Base-by-base conservation (phyloP, 2,329 filamentous ascomycete species). In the Ophiocordyceps camponoti-saundersi region DNA sequence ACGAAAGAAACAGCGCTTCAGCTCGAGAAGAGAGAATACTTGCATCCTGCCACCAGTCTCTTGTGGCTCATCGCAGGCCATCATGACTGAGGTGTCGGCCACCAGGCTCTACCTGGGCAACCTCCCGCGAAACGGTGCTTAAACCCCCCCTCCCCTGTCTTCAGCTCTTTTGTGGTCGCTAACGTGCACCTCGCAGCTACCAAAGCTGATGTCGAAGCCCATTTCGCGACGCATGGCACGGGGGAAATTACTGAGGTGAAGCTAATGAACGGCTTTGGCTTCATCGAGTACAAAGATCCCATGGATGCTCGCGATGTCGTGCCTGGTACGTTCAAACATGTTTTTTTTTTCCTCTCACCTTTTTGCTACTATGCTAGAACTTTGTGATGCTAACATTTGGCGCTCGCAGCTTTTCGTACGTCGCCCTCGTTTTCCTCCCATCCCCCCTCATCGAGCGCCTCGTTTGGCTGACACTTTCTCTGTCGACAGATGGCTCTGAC, bases 221-320 rank as follows among this genome's bases (percentile, higher is more conserved):
- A 96, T 68, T 98, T 98, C 70, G 82, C 82, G 65, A 87, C 81
- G 61, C 88, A 95, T 80, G 92, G 90, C 63, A 90, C 88, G 57
- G 92, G 92, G 65, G 88, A 95, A 65, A 96, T 98, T 64, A 92
- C 85, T 56, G 92, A 98, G 72, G 90, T 98, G 71, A 98, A 98
- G 74, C 80, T 98, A 53, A 98, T 98, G 92, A 96, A 95, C 64
- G 92, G 92, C 61, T 98, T 98, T 63, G 92, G 92, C 64, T 98
- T 98, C 73, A 95, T 98, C 64, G 92, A 98, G 68, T 98, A 96
- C 69, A 93, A 95, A 68, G 92, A 96, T 70, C 80, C 88, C 49
- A 86, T 95, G 84, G 92, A 98, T 70, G 92, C 92, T 56, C 85
- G 90, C 62, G 92, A 98, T 70, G 89, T 98, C 53, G 92, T 98